phyloP scores from a whole-genome alignment of 2,329 filamentous ascomycete genomes.

The Monosporascus ibericus region DNA sequence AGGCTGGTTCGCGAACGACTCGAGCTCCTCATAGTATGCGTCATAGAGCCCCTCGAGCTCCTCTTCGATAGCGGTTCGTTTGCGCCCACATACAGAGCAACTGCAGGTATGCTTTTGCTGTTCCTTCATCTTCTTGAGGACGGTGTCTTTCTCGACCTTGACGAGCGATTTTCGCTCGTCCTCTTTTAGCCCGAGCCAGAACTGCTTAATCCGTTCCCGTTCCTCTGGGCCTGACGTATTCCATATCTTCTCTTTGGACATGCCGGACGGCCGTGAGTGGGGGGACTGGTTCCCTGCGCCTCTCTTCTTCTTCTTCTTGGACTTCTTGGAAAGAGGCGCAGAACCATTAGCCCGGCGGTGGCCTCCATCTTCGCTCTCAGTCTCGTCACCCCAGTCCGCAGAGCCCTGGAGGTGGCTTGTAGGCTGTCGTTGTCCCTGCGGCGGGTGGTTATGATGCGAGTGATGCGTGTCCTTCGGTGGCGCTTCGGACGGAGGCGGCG shows the following conservation, averaged over 20 bases:
- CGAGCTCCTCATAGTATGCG: slow-evolving; percentile 95
- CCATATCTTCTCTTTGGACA: slow-evolving; percentile 86
- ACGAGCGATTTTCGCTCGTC: slow-evolving; percentile 92
- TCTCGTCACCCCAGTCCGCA: slow-evolving; percentile 47
- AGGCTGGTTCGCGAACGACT: slow-evolving; percentile 85
- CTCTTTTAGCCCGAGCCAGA: slow-evolving; percentile 92
- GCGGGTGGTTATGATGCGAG: slow-evolving; percentile 4
- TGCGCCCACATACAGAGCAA: slow-evolving; percentile 93
- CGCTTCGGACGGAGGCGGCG: slow-evolving; percentile 10
- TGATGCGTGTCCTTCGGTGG: slow-evolving; percentile 11
- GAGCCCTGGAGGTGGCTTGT: slow-evolving; percentile 31
- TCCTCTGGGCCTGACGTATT: slow-evolving; percentile 93
- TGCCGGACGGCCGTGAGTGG: slow-evolving; percentile 29
- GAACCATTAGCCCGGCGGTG: slow-evolving; percentile 31
- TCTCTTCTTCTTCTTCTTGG: slow-evolving; percentile 62
- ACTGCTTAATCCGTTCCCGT: slow-evolving; percentile 94
- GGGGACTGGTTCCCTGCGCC: slow-evolving; percentile 16
- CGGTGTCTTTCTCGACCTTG: slow-evolving; percentile 97
- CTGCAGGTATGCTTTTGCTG: slow-evolving; percentile 99
- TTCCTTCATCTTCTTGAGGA: slow-evolving; percentile 99
- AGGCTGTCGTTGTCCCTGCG: slow-evolving; percentile 4
- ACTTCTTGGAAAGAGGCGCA: slow-evolving; percentile 48
- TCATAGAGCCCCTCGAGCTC: slow-evolving; percentile 97
- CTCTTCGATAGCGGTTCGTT: slow-evolving; percentile 95
- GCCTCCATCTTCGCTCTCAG: slow-evolving; percentile 52